Base-by-base conservation (phyloP, 169 alveolate species). In the Sarcocystis neurona region DNA sequence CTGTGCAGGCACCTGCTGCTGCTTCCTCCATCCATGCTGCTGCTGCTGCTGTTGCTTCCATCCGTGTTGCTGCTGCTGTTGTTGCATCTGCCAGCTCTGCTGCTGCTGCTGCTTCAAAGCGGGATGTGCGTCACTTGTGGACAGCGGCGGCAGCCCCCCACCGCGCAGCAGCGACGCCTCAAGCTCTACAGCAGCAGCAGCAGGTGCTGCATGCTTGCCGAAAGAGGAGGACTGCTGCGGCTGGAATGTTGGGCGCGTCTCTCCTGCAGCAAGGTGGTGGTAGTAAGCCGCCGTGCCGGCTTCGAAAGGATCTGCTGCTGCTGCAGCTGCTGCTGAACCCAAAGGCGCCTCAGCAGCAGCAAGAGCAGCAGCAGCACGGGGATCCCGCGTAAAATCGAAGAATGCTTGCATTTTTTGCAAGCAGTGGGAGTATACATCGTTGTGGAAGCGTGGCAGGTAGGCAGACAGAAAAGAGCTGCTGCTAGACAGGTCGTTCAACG, bases 401-500 rank as follows among this genome's bases (percentile, higher is more conserved):
- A 72, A 72, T 3, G 58, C 82, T 39, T 72, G 82, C 41, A 72
- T 47, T 6, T 56, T 27, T 2, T 72, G 82, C 34, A 53, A 39
- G 56, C 82, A 39, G 58, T 72, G 82, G 39, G 37, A 27, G 56
- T 72, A 72, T 56, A 72, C 56, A 39, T 15, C 56, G 56, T 2
- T 72, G 82, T 72, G 82, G 56, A 72, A 72, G 41, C 58, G 47
- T 39, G 82, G 82, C 30, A 72, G 82, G 20, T 72, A 72, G 41
- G 82, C 82, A 18, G 82, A 72, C 39, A 72, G 58, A 37, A 72
- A 72, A n/a, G 82, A 72, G 37, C 41, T 47, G 32, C 56, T 72
- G 34, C 82, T 72, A 5, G 32, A 4, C 58, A 72, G 32, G 56
- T 72, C 82, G 2, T 2, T 18, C 53, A 72, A 37, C 23, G 82